Percentiles rank a stretch among this genome's conserved stretches.
phyloP scores from a whole-genome alignment of 768 basidiomycete genomes.

The Tulasnella sp. region DNA sequence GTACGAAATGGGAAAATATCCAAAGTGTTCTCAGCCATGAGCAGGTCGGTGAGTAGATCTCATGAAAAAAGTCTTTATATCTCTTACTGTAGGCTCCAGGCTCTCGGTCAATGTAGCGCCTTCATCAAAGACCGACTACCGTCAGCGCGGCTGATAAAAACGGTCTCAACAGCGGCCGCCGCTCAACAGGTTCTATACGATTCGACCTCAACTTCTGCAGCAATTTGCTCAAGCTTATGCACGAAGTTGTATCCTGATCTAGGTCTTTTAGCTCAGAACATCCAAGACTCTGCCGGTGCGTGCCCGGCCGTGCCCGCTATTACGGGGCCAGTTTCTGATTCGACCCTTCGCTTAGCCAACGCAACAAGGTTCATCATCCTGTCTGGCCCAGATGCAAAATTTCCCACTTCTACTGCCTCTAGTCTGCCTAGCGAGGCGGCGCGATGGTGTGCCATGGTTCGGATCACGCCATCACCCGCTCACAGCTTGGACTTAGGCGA shows the following conservation, averaged over 20 bases:
- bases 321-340: not conserved
- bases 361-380: conserved; percentile 30
- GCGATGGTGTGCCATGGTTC: conserved; percentile 6
- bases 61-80: no score
- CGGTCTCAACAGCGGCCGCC: conserved; percentile 32
- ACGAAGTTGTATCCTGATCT: conserved; percentile 23
- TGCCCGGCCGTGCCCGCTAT: not conserved
- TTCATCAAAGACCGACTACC: conserved; percentile 22
- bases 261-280: conserved; percentile 3
- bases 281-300: conserved; percentile 30
- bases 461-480: conserved; percentile 15
- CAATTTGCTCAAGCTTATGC: conserved; percentile 33
- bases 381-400: not conserved
- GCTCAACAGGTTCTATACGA: conserved; percentile 25
- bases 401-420: not conserved
- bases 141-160: not conserved
- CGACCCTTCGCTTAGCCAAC: conserved; percentile 10
- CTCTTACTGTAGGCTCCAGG: not conserved
- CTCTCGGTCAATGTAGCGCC: conserved; percentile 28
- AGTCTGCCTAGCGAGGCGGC: not conserved
- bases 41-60: conserved; percentile 25
- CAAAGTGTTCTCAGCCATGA: conserved; percentile 25
- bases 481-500: not conserved
- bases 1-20: conserved; percentile 23
- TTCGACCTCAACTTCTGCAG: not conserved